A percentile compares a stretch with the other conserved stretches of the same genome.
Conservation (phyloP, 768 basidiomycete genomes). For the Amanita rubescens region DNA sequence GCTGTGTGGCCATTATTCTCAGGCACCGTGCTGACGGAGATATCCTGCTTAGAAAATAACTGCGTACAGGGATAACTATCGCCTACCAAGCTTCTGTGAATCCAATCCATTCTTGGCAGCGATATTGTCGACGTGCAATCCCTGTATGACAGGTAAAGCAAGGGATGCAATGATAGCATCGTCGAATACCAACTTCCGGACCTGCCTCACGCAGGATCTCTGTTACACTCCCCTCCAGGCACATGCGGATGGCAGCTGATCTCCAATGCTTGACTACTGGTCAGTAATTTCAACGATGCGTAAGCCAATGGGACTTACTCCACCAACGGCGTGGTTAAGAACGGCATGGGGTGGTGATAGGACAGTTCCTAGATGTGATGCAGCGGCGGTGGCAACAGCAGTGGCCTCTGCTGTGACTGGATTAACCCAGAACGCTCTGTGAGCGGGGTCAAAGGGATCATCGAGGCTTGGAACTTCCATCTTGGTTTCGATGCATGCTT, state of each 20-base stretch:
- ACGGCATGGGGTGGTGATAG: conserved; percentile 13
- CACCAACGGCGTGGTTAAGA: conserved; percentile 6
- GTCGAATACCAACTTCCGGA: conserved; percentile 13
- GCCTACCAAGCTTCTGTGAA: conserved; percentile 19
- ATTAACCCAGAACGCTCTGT: conserved; percentile 15
- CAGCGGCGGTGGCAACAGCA: conserved; percentile 16
- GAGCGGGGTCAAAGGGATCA: conserved; percentile 14
- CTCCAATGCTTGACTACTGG: conserved; percentile 13
- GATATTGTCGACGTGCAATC: conserved; percentile 31
- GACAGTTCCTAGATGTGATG: conserved; percentile 18
- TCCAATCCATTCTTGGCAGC: conserved; percentile 24
- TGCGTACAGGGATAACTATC: neutral
- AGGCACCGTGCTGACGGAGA: conserved; percentile 15
- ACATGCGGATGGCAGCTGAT: conserved; percentile 18
- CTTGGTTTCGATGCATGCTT: conserved; percentile 10
- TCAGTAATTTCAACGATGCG: neutral
- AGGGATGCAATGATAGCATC: neutral
- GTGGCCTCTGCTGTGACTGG: conserved; percentile 14
- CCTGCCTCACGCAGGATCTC: conserved; percentile 28
- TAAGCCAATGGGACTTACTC: conserved; percentile 5
- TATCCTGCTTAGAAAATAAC: too few species aligned
- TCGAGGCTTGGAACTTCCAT: conserved; percentile 15
- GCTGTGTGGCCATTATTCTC: conserved; percentile 18
- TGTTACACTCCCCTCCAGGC: conserved; percentile 18
- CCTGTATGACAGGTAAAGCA: conserved; percentile 14